Base-by-base conservation (phyloP, 2,329 filamentous ascomycete species). In the Colletotrichum tropicale region DNA sequence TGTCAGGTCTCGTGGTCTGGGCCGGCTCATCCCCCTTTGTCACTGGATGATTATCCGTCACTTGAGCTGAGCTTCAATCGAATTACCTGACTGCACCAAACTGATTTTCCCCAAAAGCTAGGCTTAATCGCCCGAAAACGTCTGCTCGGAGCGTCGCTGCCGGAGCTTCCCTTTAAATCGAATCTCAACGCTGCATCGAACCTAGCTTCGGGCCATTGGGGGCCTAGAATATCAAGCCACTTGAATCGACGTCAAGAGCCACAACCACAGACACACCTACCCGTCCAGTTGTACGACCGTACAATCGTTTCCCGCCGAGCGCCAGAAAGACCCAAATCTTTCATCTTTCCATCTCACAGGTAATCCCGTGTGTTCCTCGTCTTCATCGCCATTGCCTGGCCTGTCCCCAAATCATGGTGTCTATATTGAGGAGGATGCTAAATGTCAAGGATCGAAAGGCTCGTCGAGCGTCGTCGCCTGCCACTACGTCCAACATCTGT, bases 361-460 rank as follows among this genome's bases (percentile, higher is more conserved):
- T 73, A 48, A 58, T n/a, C 8, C 36, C 24, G 13, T 62, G 32
- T 21, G 16, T 26, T 28, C 10, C 52, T 52, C 18, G n/a, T 21
- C 15, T 21, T 24, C 34, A 60, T 48, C 24, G 13, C 55, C 32
- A 12, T 30, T 32, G n/a, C 13, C 36, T 61, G 28, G 15, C 43
- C 18, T 26, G 26, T 30, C 10, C 56, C n/a, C 28, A 21, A n/a
- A 26, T 48, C 32, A 75, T 72, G 73, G 16, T 32, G 12, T 75
- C 69, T 21, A 43, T 34, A 6, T 73, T 68, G 62, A 68, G 56
- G 55, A 60, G 70, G 62, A 68, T 75, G 64, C 73, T 75, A 38
- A 75, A 26, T n/a, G 32, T 48, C 55, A 67, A 68, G 32, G 64
- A 62, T 8, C 70, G 32, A n/a, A 68, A 55, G 26, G 24, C 52